These are phyloP conservation scores for Conidiobolus incongruus DNA, from an alignment of 371 early-diverging fungal species.

Conservation along the genomic window DNA sequence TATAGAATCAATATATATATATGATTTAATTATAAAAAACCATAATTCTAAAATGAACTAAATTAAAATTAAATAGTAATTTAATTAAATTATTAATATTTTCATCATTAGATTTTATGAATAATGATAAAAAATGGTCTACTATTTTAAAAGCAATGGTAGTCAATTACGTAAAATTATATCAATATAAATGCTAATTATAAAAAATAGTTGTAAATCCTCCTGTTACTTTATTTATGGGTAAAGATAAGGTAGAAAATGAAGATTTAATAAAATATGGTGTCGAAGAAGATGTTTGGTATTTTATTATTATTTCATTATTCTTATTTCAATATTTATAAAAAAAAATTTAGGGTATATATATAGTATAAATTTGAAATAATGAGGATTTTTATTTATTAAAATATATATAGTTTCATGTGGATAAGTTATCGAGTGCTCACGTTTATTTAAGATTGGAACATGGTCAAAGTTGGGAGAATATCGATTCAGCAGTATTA, in stretches of 20 bases:
- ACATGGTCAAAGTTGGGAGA: conserved; percentile 51
- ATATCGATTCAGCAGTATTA: conserved; percentile 45
- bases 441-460: conserved; percentile 83
- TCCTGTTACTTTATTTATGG: conserved; percentile 79
- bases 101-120: too few species aligned
- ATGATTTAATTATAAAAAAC: too few species aligned
- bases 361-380: neutral
- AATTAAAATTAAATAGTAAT: too few species aligned
- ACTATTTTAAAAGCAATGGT: conserved; percentile 3
- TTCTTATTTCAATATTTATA: neutral
- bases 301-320: conserved; percentile 3
- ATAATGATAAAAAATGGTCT: conserved; percentile 4
- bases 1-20: too few species aligned
- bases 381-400: too few species aligned
- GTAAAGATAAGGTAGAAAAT: conserved; percentile 93
- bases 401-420: too few species aligned
- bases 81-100: too few species aligned
- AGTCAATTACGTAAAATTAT: neutral
- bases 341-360: neutral
- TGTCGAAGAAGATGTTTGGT: conserved; percentile 83
- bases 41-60: too few species aligned
- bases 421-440: conserved; percentile 90
- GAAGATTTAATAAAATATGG: conserved; percentile 90
- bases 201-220: conserved; percentile 5
- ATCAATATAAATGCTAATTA: neutral